Base-by-base conservation (phyloP, 2,329 filamentous ascomycete genomes). In the Xylariaceae sp. region DNA sequence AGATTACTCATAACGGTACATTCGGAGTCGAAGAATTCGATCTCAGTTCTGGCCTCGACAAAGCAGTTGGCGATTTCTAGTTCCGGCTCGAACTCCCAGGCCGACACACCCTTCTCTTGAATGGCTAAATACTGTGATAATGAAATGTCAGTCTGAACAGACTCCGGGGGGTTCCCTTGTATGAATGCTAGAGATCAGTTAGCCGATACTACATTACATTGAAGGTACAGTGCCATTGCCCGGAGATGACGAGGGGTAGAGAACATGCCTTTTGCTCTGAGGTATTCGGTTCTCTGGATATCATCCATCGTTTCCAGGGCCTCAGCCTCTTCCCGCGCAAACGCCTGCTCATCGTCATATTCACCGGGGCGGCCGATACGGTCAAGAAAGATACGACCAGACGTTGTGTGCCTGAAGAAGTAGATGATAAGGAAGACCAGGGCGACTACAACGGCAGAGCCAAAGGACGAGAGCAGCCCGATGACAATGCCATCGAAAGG, bases 51-150 rank as follows among this genome's bases (percentile, higher is more conserved):
- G 33, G 79, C 93, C 74, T 99, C 93, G 60, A 99, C 94, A 70
- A 99, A 99, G 73, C 94, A 99, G 74, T 97, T 97, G 63, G 94
- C 94, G 63, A 97, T 97, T 74, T 99, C 94, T 29, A 97, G 77
- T 73, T 99, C 94, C n/a, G 94, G 94, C 72, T 97, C 94, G 67
- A 99, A 99, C 72, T 99, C 94, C 94, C 94, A 99, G 6, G 94
- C 94, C 4, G 94, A 96, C n/a, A 99, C 93, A 44, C 94, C 94
- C 73, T 99, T 99, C 77, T 99, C 94, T 76, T 99, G 94, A 62
- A 99, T 99, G 35, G 94, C 94, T 54, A 99, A 82, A 71, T 96
- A 97, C 72, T 99, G 94, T 29, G 94, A 97, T 60, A 99, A 77
- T 18, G 94, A 97, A 61, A 99, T 99, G 70, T 99, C 94, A 63